These are phyloP conservation scores for Mycosarcoma mackinlayi DNA, from an alignment of 1,284 basidiomycete genomes.

Conservation along the genomic window DNA sequence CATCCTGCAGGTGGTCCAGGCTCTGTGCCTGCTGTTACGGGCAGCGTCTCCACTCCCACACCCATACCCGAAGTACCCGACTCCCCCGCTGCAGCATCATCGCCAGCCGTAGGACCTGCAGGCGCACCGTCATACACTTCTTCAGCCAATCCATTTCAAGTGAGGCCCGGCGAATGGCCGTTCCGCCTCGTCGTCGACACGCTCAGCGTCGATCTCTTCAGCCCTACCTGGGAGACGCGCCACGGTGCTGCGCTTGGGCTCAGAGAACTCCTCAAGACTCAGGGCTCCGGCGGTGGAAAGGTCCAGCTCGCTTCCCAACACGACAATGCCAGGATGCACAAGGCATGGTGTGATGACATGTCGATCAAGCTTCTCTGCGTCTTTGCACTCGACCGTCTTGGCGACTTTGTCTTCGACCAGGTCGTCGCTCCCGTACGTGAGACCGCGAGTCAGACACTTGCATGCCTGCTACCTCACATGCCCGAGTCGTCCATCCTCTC, in stretches of 20 bases:
- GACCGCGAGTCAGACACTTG: conserved; percentile 93
- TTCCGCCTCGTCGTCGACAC: conserved; percentile 87
- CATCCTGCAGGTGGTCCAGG: conserved; percentile 47
- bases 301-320: conserved; percentile 47
- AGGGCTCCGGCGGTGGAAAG: conserved; percentile 84
- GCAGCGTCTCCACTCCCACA: conserved; percentile 37
- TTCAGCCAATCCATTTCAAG: conserved; percentile 53
- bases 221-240: conserved; percentile 89
- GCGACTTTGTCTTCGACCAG: conserved; percentile 97
- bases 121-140: conserved; percentile 41
- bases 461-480: conserved; percentile 88
- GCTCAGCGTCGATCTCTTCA: conserved; percentile 84
- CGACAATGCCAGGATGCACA: conserved; percentile 71
- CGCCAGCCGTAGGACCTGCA: conserved; percentile 29
- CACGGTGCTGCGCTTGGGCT: conserved; percentile 94
- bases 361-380: conserved; percentile 88
- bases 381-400: conserved; percentile 95
- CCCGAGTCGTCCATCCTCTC: conserved; percentile 78
- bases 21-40: conserved; percentile 34
- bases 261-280: conserved; percentile 85
- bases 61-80: conserved; percentile 36
- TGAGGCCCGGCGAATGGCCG: conserved; percentile 79
- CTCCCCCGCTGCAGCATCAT: conserved; percentile 29
- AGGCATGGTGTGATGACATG: conserved; percentile 87
- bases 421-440: conserved; percentile 97